Base-by-base conservation (phyloP, 2,329 filamentous ascomycete genomes). In the Neophaeococcomyces mojaviensis region DNA sequence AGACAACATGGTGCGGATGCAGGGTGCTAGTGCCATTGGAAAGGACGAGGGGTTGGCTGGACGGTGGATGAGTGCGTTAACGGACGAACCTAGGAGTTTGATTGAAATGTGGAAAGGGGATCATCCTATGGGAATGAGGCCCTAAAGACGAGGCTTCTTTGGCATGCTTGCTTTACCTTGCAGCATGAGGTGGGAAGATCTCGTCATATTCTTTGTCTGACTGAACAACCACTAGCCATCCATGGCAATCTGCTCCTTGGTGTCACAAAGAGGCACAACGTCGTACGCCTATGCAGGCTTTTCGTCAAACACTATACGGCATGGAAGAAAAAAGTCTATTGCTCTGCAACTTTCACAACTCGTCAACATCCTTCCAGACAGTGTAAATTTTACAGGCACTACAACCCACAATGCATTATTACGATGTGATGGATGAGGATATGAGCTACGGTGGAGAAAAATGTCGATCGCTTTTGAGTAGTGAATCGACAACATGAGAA, bases 391-490 rank as follows among this genome's bases (percentile, higher is more conserved):
- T 15, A 15, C 35, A 38, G 4, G 19, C 4, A 19, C 35, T 18
- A 4, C 4, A 38, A 38, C 20, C 35, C n/a, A n/a, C n/a, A n/a
- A 43, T 7, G 32, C 19, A 43, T 43, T 20, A 34, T 20, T 26
- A 24, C 13, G n/a, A 15, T 7, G 28, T 35, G 26, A 43, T n/a
- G 10, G 18, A 22, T 32, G 22, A 38, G n/a, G 22, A 5, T 6
- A 6, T 38, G n/a, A n/a, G n/a, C n/a, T n/a, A n/a, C n/a, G n/a
- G n/a, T n/a, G n/a, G n/a, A n/a, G n/a, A n/a, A 38, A 19, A 19
- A 38, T 18, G 40, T 43, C 40, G 40, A 31, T 43, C 40, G 40
- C 40, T 43, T 43, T 43, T 43, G 40, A 43, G 40, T 22, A 43
- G 40, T 31, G 40, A 34, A 43, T 31, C 31, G 40, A 24, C 32